Evolutionary conservation across 495 filamentous ascomycete genomes (phyloP).

Genomic region (Lasiosphaeris hirsuta): DNA sequence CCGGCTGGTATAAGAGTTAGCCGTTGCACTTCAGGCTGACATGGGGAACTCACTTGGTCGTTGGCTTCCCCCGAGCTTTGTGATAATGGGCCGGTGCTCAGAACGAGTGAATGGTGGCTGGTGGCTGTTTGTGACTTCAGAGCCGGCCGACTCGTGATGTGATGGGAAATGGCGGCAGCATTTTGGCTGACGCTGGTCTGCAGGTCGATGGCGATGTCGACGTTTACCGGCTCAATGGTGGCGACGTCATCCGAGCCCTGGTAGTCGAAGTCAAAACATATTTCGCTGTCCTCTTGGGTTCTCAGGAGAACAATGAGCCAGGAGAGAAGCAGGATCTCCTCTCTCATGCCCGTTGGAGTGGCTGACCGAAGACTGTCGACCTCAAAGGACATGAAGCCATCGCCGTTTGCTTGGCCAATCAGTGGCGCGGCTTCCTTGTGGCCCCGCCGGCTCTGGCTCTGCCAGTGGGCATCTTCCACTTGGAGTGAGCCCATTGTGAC

Average conservation of each 20-base stretch:
- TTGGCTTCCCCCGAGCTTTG: neutral
- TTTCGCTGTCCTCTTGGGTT: conserved; percentile 35
- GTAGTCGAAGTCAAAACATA: conserved; percentile 40
- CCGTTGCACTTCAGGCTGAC: neutral
- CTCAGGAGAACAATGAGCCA: conserved; percentile 44
- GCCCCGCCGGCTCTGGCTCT: neutral
- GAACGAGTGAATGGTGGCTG: neutral
- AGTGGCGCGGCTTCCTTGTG: neutral
- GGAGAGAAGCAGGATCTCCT: conserved; percentile 41
- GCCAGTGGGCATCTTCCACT: neutral
- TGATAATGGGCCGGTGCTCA: conserved; percentile 13
- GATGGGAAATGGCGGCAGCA: conserved; percentile 2
- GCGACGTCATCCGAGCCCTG: neutral
- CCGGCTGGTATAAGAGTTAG: neutral
- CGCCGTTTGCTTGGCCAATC: neutral
- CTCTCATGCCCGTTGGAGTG: conserved; percentile 22
- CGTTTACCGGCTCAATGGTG: neutral
- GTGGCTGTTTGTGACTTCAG: neutral
- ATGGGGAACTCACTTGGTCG: conserved; percentile 7
- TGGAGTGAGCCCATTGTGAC: neutral
- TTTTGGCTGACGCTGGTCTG: conserved; percentile 2
- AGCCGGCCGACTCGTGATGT: neutral
- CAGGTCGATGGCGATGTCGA: conserved; percentile 1
- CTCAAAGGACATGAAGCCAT: neutral
- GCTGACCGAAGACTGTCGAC: neutral